These are phyloP conservation scores for Trypanosomatidae sp. DNA, from an alignment of 208 protist genomes.

Conservation along the genomic window DNA sequence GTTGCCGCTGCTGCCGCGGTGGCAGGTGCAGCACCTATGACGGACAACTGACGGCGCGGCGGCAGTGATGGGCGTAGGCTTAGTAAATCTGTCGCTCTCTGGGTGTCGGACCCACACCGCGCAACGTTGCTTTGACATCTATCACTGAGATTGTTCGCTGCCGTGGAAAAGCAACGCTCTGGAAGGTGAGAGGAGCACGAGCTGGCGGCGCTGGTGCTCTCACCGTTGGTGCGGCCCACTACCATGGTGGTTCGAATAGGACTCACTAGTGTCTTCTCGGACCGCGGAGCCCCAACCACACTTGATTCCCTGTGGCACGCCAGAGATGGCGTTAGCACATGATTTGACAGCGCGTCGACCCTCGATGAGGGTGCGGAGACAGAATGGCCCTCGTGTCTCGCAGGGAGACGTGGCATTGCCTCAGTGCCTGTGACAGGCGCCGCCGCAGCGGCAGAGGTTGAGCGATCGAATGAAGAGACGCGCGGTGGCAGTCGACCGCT, in stretches of 20 bases:
- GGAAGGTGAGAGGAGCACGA: constrained; percentile 16
- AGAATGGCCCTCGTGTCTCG: neutral
- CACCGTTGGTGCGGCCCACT: constrained; percentile 5
- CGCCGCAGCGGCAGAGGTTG: neutral
- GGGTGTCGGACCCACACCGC: constrained; percentile 1
- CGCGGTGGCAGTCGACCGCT: constrained; percentile 12
- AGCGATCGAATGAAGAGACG: constrained; percentile 7
- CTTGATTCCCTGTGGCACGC: neutral
- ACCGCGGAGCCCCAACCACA: neutral
- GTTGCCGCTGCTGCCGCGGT: neutral
- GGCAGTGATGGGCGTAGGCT: constrained; percentile 20
- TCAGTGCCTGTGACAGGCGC: neutral
- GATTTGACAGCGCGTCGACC: neutral
- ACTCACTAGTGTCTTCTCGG: neutral
- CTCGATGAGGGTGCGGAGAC: neutral
- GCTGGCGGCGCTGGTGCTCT: constrained; percentile 7
- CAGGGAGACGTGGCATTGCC: neutral
- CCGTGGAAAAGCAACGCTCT: constrained; percentile 4
- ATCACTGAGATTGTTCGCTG: constrained; percentile 2
- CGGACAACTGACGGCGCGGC: constrained; percentile 13
- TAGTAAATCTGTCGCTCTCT: no score
- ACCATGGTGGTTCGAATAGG: neutral
- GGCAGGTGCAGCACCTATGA: neutral
- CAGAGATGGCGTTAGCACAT: neutral
- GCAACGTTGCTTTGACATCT: constrained; percentile 7